These are phyloP conservation scores for Ophiostoma tasmaniense DNA, from an alignment of 2,329 filamentous ascomycete species.

Conservation along the genomic window DNA sequence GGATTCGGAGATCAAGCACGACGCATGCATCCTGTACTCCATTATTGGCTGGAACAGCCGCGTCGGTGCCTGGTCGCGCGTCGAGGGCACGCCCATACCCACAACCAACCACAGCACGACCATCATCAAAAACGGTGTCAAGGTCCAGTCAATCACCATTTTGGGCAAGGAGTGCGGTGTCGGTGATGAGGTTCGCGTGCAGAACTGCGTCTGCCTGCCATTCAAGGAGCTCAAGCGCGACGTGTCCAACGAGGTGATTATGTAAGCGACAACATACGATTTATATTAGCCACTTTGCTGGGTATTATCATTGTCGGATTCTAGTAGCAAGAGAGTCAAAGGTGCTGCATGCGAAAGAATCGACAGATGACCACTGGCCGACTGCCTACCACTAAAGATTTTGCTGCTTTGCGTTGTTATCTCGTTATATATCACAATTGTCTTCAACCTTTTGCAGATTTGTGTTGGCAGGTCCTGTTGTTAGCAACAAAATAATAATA, in stretches of 20 bases:
- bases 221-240: constrained; percentile 98
- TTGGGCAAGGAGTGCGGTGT: constrained; percentile 93
- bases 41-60: constrained; percentile 97
- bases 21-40: constrained; percentile 88
- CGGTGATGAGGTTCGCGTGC: constrained; percentile 86
- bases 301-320: neutral
- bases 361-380: neutral
- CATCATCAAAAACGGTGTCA: constrained; percentile 95
- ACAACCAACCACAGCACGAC: constrained; percentile 83
- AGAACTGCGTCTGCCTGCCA: constrained; percentile 95
- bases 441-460: neutral
- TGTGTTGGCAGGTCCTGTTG: neutral
- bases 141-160: constrained; percentile 97
- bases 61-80: constrained; percentile 94
- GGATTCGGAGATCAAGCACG: constrained; percentile 91
- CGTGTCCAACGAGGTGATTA: constrained; percentile 81
- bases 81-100: constrained; percentile 88
- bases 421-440: constrained; percentile 3
- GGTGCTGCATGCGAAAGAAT: neutral
- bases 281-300: neutral
- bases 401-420: neutral
- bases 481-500: neutral
- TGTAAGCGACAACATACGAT: constrained; percentile 49
- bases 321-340: neutral
- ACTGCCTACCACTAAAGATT: neutral